Conservation (phyloP, 768 basidiomycete genomes). For the Leccinum pellstonianum region DNA sequence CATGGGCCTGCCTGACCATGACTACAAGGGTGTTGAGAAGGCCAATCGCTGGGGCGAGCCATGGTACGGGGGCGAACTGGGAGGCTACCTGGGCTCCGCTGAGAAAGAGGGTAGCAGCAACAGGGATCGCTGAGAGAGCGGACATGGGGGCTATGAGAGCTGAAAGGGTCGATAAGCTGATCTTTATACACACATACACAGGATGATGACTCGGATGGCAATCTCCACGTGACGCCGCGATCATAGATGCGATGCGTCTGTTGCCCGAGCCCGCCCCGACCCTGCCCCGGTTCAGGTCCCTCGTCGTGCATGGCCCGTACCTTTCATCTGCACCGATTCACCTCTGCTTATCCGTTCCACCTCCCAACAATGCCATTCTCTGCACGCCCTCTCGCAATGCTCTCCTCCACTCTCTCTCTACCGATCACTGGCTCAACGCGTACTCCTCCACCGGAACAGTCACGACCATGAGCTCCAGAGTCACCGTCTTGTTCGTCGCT, state of each 20-base stretch:
- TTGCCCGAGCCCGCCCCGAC: slow-evolving; percentile 42
- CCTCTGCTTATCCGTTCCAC: slow-evolving; percentile 51
- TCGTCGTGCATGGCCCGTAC: slow-evolving; percentile 64
- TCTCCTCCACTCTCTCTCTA: slow-evolving; percentile 43
- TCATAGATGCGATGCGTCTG: slow-evolving; percentile 28
- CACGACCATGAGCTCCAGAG: slow-evolving; percentile 39
- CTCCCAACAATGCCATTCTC: slow-evolving; percentile 41
- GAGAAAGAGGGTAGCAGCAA: slow-evolving; percentile 15
- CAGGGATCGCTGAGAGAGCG: slow-evolving; percentile 9
- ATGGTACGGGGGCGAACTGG: slow-evolving; percentile 48
- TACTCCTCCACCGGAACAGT: slow-evolving; percentile 40
- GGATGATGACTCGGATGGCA: slow-evolving; percentile 10
- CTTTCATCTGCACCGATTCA: slow-evolving; percentile 71
- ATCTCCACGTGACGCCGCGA: slow-evolving; percentile 21
- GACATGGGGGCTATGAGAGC: slow-evolving; percentile 14
- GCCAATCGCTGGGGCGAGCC: slow-evolving; percentile 42
- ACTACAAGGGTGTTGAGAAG: slow-evolving; percentile 43
- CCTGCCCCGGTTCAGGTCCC: slow-evolving; percentile 54
- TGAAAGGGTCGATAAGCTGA: neutral
- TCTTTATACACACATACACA: slow-evolving; percentile 17
- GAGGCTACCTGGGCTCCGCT: slow-evolving; percentile 44
- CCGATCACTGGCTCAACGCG: slow-evolving; percentile 45
- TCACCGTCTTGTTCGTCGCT: slow-evolving; percentile 55
- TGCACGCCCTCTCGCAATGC: slow-evolving; percentile 52
- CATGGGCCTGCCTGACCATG: slow-evolving; percentile 46